Evolutionary conservation across 257 asterid genomes (phyloP).

Genomic region (Lycium barbarum): DNA sequence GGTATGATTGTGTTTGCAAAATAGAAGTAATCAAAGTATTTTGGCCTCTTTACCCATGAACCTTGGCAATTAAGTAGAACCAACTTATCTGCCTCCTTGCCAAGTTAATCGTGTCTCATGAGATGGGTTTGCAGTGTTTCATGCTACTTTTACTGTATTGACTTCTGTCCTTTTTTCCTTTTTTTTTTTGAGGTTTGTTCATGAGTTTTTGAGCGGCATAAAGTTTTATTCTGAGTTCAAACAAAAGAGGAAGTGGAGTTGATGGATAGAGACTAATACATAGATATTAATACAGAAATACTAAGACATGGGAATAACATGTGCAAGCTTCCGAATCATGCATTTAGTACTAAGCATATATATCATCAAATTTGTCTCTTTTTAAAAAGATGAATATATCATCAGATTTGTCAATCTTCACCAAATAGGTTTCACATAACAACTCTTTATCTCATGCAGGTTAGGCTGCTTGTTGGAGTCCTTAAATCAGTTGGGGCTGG

Average conservation of each 20-base stretch:
- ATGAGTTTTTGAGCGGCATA: neutral
- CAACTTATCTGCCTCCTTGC: neutral
- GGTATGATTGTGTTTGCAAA: too few species aligned
- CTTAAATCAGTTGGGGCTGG: constrained; percentile 85
- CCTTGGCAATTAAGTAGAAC: neutral
- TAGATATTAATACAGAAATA: neutral
- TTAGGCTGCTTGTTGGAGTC: constrained; percentile 87
- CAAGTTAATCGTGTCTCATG: neutral
- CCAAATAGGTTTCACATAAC: neutral
- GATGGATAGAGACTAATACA: neutral
- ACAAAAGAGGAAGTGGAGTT: neutral
- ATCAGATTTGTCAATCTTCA: neutral
- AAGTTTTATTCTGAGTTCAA: neutral
- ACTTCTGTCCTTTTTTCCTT: neutral
- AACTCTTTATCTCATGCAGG: constrained; percentile 53
- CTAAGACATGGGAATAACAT: neutral
- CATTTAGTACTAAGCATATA: neutral
- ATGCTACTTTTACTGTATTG: neutral
- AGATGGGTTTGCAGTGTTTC: neutral
- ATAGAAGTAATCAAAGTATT: too few species aligned
- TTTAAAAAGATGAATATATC: neutral
- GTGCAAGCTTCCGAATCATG: neutral
- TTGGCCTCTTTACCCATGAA: neutral
- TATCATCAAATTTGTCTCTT: constrained; percentile 8
- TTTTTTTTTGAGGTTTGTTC: constrained; percentile 1